Conservation (phyloP, 305 asterid species). For the Rubia occidens region DNA sequence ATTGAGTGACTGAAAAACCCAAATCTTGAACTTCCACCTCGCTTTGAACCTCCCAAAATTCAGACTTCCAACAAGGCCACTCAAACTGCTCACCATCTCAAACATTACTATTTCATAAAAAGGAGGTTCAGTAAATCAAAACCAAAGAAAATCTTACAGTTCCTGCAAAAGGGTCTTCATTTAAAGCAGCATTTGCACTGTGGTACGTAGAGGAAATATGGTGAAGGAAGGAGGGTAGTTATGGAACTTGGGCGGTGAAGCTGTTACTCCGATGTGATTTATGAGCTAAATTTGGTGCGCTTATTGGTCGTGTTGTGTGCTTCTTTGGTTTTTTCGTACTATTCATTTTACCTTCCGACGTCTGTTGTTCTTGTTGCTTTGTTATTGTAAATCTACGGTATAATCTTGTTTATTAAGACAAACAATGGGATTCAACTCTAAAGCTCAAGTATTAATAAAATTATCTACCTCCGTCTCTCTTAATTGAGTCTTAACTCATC, state of each 20-base stretch:
- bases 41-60: constrained; percentile 35
- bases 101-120: constrained; percentile 19
- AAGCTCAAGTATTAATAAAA: background rate
- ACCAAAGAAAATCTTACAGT: constrained; percentile 24
- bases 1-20: constrained; percentile 52
- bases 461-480: too few relatives aligned
- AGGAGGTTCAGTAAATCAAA: constrained; percentile 19
- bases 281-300: constrained; percentile 20
- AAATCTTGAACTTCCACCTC: constrained; percentile 34
- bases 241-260: constrained; percentile 17
- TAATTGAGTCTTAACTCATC: too few relatives aligned
- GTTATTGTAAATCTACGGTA: background rate
- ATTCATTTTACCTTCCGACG: background rate
- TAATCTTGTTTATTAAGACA: background rate
- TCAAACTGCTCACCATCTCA: constrained; percentile 36
- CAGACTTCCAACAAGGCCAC: constrained; percentile 29
- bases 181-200: constrained; percentile 19
- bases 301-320: background rate
- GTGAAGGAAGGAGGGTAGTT: constrained; percentile 20
- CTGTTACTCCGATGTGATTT: constrained; percentile 20
- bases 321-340: background rate
- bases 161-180: constrained; percentile 22
- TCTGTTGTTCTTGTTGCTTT: background rate
- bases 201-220: constrained; percentile 22
- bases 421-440: background rate